Conservation (phyloP, 2,329 filamentous ascomycete genomes). For the Spiromastix sp. region DNA sequence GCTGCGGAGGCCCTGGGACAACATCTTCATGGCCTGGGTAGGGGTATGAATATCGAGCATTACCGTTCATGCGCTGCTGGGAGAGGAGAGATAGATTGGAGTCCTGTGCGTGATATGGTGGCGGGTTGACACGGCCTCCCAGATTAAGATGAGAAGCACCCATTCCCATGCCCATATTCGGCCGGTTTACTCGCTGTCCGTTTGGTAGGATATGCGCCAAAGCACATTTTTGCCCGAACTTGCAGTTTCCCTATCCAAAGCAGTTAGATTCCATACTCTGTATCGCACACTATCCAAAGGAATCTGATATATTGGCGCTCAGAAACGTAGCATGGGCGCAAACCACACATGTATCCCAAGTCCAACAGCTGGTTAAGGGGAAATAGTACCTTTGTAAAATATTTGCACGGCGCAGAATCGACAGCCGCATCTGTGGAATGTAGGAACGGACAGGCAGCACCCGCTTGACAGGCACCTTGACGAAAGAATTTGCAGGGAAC, state of each 20-base stretch:
- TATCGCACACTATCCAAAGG: not conserved
- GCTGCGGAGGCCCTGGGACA: constrained; percentile 26
- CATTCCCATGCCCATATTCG: constrained; percentile 37
- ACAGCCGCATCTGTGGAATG: constrained; percentile 79
- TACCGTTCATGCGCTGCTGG: constrained; percentile 46
- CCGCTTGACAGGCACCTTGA: constrained; percentile 90
- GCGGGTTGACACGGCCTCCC: constrained; percentile 57
- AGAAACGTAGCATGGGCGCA: too few species aligned
- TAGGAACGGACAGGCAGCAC: constrained; percentile 89
- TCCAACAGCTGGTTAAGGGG: too few species aligned
- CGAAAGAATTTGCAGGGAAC: constrained; percentile 99
- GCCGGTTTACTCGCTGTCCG: constrained; percentile 78
- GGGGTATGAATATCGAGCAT: constrained; percentile 32
- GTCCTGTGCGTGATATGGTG: constrained; percentile 52
- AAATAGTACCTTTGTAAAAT: constrained; percentile 94
- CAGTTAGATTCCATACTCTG: not conserved
- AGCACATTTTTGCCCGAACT: constrained; percentile 95
- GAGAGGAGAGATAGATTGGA: constrained; percentile 62
- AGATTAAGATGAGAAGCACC: constrained; percentile 49
- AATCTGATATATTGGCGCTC: too few species aligned
- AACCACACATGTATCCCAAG: too few species aligned
- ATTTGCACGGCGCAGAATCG: constrained; percentile 88
- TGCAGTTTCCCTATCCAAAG: constrained; percentile 78
- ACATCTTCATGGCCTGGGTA: constrained; percentile 35
- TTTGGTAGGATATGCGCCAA: constrained; percentile 93